Evolutionary conservation across 768 basidiomycete genomes (phyloP).

Genomic region (Amanita muscaria): DNA sequence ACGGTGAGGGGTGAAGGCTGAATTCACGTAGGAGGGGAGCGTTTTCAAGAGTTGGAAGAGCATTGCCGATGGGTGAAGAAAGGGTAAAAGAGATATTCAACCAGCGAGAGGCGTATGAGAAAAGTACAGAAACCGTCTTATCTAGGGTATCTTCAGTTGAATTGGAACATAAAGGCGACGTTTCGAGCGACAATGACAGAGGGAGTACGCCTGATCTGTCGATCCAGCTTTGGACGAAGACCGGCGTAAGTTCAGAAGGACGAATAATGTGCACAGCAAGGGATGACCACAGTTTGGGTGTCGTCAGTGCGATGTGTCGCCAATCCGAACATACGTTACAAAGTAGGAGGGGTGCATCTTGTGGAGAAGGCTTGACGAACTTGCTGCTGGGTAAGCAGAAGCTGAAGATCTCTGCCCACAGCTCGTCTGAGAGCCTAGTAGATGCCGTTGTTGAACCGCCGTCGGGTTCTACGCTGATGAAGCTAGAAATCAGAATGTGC

Average conservation of each 20-base stretch:
- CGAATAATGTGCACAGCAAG: neutral
- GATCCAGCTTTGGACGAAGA: neutral
- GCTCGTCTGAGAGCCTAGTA: neutral
- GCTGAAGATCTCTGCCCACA: neutral
- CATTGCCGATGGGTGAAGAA: neutral
- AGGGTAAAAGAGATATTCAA: neutral
- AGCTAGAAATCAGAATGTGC: too few relatives aligned
- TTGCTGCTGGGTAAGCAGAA: neutral
- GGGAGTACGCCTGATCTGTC: neutral
- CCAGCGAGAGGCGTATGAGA: neutral
- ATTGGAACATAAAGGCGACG: neutral
- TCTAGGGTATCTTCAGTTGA: constrained; percentile 1
- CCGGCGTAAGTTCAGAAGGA: neutral
- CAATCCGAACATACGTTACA: neutral
- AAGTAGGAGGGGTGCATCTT: neutral
- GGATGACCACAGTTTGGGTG: neutral
- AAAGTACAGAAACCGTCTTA: neutral
- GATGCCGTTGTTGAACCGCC: too few relatives aligned
- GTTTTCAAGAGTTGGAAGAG: neutral
- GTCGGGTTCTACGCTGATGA: too few relatives aligned
- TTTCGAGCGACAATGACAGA: neutral
- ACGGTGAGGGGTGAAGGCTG: neutral
- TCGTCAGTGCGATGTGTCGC: neutral
- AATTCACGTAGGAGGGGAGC: neutral
- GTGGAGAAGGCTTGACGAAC: neutral